Evolutionary conservation across 1,284 basidiomycete species (phyloP), one percentile per base, ranked within the genome.

Genomic region (Cryptococcus sp.): DNA sequence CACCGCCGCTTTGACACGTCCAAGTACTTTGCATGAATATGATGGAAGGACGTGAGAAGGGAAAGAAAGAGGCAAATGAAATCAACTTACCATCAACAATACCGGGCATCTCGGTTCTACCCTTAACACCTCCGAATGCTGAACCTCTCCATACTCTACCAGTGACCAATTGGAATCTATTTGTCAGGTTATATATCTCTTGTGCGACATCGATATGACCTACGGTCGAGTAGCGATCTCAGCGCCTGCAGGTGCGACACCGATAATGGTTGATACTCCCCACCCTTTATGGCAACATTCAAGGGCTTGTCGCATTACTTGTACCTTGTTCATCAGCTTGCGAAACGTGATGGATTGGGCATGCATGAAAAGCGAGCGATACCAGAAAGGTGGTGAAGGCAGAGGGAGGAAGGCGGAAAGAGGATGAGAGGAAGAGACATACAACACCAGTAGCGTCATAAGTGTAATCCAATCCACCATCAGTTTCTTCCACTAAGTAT

Each of bases 211-310:
- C 4, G 28, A 59, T 62, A 49, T 58, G 45, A 82, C 87, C 78
- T 73, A 91, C 82, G 94, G 94, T 57, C 96, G 82, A 45, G 96
- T 98, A 10, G 90, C 84, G 66, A 99, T 98, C 77, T 99, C 94
- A 70, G 96, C 86, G 5, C 96, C 96, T n/a, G 96, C 90, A 37
- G 91, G 88, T 5, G 91, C 91, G 39, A 94, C 91, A 61, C 90
- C 96, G 59, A 98, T 97, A 62, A 98, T 76, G 48, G 91, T 98
- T 58, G 85, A 91, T 39, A 97, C 86, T 69, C 96, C 94, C 92
- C 92, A 97, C n/a, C 92, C 92, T 75, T 98, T 98, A 78, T 98
- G 96, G 76, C 93, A 98, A 18, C 90, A 87, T 78, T 98, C 94
- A 48, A 98, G 83, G 31, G 94, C 96, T 49, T 85, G 80, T 59